Evolutionary conservation across 495 filamentous ascomycete genomes (phyloP).

Genomic region (Cercophora samala): DNA sequence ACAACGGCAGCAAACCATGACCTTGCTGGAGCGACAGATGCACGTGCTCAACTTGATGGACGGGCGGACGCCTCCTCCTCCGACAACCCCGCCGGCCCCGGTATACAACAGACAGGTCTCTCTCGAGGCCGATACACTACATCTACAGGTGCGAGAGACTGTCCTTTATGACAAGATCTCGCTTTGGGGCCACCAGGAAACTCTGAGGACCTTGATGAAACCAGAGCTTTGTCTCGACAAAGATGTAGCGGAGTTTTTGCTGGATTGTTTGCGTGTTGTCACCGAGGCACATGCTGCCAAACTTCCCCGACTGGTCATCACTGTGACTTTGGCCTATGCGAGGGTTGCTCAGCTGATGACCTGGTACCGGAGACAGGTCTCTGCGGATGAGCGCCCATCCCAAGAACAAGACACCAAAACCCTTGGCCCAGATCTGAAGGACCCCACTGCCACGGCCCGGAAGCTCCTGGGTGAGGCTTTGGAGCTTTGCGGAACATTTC

Average conservation of each 20-base stretch:
- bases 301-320: slow-evolving; percentile 22
- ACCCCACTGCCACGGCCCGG: slow-evolving; percentile 6
- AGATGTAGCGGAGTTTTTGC: not conserved
- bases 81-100: not conserved
- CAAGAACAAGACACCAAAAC: not conserved
- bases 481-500: slow-evolving; percentile 25
- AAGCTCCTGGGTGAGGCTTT: slow-evolving; percentile 14
- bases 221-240: not conserved
- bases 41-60: not conserved
- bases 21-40: slow-evolving; percentile 1
- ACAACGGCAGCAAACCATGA: not conserved
- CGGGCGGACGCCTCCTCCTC: no score
- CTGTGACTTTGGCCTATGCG: slow-evolving; percentile 20
- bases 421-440: no score
- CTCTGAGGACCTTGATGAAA: not conserved
- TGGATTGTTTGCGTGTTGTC: slow-evolving; percentile 5
- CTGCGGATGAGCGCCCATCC: no score
- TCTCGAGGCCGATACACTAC: slow-evolving; percentile 12
- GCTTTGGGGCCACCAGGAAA: not conserved
- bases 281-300: slow-evolving; percentile 8
- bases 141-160: slow-evolving; percentile 9
- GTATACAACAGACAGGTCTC: slow-evolving; percentile 19
- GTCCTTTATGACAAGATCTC: slow-evolving; percentile 1
- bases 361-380: not conserved
- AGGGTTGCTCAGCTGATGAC: slow-evolving; percentile 13